Evolutionary conservation across 192 early-diverging fungal genomes (phyloP).

Genomic region (Gonapodya prolifera): DNA sequence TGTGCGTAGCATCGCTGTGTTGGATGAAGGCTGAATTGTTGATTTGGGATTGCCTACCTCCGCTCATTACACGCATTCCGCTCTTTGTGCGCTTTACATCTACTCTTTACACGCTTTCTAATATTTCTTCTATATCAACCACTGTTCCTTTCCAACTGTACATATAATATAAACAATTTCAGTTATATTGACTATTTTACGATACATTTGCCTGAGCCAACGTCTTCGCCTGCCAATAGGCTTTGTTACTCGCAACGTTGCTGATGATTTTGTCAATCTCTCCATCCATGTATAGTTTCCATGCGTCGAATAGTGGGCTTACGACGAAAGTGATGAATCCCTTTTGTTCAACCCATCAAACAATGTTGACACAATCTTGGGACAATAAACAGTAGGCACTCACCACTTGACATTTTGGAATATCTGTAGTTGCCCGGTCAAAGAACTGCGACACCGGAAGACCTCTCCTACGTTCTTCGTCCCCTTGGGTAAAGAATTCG

Average conservation of each 20-base stretch:
- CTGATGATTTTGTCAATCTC: conserved; percentile 18
- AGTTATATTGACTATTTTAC: too few relatives aligned
- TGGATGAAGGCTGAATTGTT: too few relatives aligned
- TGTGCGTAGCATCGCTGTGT: neutral
- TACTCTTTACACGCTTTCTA: too few relatives aligned
- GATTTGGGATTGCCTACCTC: too few relatives aligned
- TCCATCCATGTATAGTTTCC: conserved; percentile 19
- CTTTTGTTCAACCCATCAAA: conserved; percentile 5
- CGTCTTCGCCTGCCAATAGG: neutral
- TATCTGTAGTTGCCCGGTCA: conserved; percentile 33
- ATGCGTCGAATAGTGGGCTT: conserved; percentile 27
- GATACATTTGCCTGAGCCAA: too few relatives aligned
- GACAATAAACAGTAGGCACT: neutral
- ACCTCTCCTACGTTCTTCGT: conserved; percentile 27
- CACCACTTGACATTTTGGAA: conserved; percentile 43
- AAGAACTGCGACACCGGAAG: conserved; percentile 34
- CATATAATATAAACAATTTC: too few relatives aligned
- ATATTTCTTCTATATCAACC: too few relatives aligned
- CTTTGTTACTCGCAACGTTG: conserved; percentile 24
- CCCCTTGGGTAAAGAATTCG: conserved; percentile 39
- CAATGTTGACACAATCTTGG: neutral
- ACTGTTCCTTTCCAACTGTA: too few relatives aligned
- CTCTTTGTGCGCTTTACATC: too few relatives aligned
- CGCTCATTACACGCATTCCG: too few relatives aligned
- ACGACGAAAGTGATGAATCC: conserved; percentile 44